These are phyloP conservation scores for Fusarium caatingaense DNA, from an alignment of 2,329 filamentous ascomycete genomes.

Conservation along the genomic window DNA sequence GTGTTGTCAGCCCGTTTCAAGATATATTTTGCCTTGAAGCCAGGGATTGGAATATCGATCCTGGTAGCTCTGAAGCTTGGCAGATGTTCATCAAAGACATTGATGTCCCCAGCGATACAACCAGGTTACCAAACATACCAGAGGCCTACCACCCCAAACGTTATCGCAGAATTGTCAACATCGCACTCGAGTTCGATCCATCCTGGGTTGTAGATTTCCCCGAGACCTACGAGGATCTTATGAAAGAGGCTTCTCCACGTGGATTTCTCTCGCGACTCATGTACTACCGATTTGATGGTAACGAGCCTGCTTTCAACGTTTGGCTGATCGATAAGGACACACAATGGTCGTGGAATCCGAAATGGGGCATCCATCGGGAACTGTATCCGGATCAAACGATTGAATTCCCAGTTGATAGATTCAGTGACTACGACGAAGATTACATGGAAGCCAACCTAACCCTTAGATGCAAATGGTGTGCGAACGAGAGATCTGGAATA, in stretches of 20 bases:
- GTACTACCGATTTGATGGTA: background rate
- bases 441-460: background rate
- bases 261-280: background rate
- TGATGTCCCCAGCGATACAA: background rate
- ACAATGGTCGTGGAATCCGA: background rate
- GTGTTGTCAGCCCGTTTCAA: background rate
- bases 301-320: accelerated
- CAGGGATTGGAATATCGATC: background rate
- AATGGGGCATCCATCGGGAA: background rate
- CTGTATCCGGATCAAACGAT: background rate
- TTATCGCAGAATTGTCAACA: background rate
- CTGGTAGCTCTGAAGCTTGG: background rate
- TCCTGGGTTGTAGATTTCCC: background rate
- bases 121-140: accelerated
- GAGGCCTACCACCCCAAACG: accelerated
- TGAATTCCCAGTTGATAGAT: background rate
- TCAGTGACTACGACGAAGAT: background rate
- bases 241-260: background rate
- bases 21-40: constrained; percentile 11
- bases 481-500: background rate
- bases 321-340: background rate
- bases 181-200: background rate
- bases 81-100: background rate
- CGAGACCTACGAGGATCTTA: background rate
- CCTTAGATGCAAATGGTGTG: background rate